Evolutionary conservation across 331 rosid genomes (phyloP), one percentile per base, ranked within the genome.

Genomic region (Cydonia oblonga): DNA sequence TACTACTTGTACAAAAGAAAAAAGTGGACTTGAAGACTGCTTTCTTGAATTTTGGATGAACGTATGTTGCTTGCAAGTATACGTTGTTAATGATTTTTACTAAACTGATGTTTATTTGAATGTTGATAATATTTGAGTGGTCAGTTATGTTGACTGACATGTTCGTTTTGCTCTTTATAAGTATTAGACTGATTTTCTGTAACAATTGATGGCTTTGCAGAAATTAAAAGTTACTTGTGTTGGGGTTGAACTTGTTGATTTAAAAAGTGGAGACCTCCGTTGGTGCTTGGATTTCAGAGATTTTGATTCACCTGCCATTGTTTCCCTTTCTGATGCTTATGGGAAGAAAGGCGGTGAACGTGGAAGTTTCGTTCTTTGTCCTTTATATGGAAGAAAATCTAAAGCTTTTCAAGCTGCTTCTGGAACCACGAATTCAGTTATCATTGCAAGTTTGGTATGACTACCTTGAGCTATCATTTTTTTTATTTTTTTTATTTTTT

Each of bases 241-340:
- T 11, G 99, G 97, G 66, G 93, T 90, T 25, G 99, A 95, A 73
- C 90, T 95, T 78, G 68, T 88, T 28, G 96, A 95, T 66, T 25
- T 82, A 67, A 88, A 78, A 82, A 79, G 96, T 33, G 99, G 96
- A 76, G 99, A 95, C 66, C 97, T 91, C 76, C 96, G 90, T 67
- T 95, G 99, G 99, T 95, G 99, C 87, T 90, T 95, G 93, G 99
- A 95, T 80, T 95, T 95, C 79, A 95, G 99, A 95, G 99, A 95
- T 74, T 91, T 95, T 95, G 88, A 78, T 79, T 84, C 92, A 49
- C 97, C 96, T 65, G 96, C 97, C 19, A 88, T 95, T 67, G 70
- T 88, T 81, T 80, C 77, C 69, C 97, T 95, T 54, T 81, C 96
- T 35, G 96, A 87, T 82, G 84, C 88, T 40, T 87, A 79, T 18